phyloP scores from a whole-genome alignment of 805 yeast genomes.

The Nakazawaea laoshanensis region DNA sequence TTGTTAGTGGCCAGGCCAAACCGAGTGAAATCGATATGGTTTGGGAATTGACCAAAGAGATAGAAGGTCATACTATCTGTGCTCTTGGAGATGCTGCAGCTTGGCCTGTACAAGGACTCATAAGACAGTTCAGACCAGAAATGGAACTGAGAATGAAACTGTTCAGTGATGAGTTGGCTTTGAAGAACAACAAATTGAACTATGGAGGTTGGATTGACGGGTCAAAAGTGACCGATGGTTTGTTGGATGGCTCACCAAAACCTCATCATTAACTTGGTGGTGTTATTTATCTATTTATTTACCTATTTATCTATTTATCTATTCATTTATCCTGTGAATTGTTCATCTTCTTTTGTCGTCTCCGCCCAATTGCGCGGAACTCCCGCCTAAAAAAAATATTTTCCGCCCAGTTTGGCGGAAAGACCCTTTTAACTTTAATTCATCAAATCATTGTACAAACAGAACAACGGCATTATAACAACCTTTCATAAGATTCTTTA shows the following conservation, averaged over 20 bases:
- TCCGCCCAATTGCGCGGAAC: too few relatives aligned
- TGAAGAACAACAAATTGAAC: slow-evolving; percentile 32
- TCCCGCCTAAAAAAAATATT: too few relatives aligned
- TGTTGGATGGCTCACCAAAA: slow-evolving; percentile 51
- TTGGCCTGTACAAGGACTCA: slow-evolving; percentile 89
- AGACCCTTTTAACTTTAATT: too few relatives aligned
- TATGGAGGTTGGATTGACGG: slow-evolving; percentile 76
- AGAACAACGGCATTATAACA: too few relatives aligned
- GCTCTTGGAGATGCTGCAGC: slow-evolving; percentile 92
- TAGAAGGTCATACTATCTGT: slow-evolving; percentile 89
- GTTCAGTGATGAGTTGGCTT: slow-evolving; percentile 35
- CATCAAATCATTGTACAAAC: too few relatives aligned
- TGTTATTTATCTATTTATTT: slow-evolving; percentile 1
- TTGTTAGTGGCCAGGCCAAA: slow-evolving; percentile 70
- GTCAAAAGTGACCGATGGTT: slow-evolving; percentile 54
- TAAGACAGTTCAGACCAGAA: slow-evolving; percentile 76
- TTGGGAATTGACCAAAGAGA: slow-evolving; percentile 74
- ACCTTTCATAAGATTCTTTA: background rate
- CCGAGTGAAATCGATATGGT: slow-evolving; percentile 80
- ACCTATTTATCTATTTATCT: slow-evolving; percentile 1
- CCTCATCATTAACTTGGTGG: slow-evolving; percentile 22
- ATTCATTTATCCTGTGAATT: slow-evolving; percentile 1
- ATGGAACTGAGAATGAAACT: slow-evolving; percentile 69
- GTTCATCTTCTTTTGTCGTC: slow-evolving; percentile 10
- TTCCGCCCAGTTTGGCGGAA: too few relatives aligned